phyloP scores from a whole-genome alignment of 768 basidiomycete species.

The Amanita thiersii region DNA sequence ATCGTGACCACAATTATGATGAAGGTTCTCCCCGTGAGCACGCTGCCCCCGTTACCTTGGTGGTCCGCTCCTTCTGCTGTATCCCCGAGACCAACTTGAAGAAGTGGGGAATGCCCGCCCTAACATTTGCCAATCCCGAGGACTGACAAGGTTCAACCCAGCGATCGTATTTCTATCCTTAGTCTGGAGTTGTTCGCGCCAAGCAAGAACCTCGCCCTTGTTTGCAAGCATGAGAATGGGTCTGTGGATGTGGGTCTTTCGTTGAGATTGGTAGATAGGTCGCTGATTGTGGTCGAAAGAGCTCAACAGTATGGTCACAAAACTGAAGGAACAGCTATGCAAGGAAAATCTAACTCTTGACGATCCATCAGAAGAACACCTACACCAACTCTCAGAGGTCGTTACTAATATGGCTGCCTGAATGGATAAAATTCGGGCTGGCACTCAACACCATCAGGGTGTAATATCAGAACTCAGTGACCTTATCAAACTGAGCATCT shows the following conservation, averaged over 20 bases:
- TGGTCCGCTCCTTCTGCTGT: conserved; percentile 93
- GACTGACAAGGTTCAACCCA: conserved; percentile 85
- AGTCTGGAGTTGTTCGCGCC: conserved; percentile 87
- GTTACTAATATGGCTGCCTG: too few species aligned
- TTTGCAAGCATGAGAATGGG: conserved; percentile 79
- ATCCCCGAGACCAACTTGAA: conserved; percentile 98
- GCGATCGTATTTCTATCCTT: conserved; percentile 83
- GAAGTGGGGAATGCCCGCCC: conserved; percentile 98
- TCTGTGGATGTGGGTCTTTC: conserved; percentile 44
- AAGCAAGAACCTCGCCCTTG: conserved; percentile 83
- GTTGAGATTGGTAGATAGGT: not conserved
- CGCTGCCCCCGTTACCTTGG: conserved; percentile 94
- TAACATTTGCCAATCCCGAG: conserved; percentile 85
- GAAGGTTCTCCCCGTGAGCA: conserved; percentile 98
- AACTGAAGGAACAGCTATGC: too few species aligned
- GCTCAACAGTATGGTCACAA: too few species aligned
- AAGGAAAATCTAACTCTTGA: too few species aligned
- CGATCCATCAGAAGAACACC: too few species aligned
- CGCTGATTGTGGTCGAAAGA: conserved; percentile 12
- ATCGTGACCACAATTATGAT: conserved; percentile 92
- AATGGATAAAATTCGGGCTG: too few species aligned
- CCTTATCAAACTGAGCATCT: too few species aligned
- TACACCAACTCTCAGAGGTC: too few species aligned
- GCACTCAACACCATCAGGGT: too few species aligned
- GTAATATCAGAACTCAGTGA: too few species aligned